Conservation (phyloP, 2,329 filamentous ascomycete species). For the Alternaria consortialis region DNA sequence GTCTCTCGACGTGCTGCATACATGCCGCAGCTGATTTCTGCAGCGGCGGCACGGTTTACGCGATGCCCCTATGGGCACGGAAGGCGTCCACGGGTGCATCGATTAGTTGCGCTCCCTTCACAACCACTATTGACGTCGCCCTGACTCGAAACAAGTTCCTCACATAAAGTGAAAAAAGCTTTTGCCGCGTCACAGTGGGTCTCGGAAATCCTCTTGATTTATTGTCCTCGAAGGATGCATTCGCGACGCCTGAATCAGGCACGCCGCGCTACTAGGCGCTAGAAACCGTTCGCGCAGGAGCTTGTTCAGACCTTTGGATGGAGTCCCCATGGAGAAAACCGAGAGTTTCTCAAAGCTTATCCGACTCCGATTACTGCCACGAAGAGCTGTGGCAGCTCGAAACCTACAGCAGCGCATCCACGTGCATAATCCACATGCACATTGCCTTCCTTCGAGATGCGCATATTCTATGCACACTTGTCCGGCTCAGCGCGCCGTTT, state of each 20-base stretch:
- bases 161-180: background rate
- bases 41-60: slow-evolving; percentile 3
- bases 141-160: background rate
- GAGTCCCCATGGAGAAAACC: slow-evolving; percentile 10
- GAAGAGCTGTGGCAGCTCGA: background rate
- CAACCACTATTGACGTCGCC: background rate
- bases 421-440: background rate
- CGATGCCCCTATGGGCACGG: background rate
- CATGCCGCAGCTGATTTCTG: too few relatives aligned
- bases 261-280: slow-evolving; percentile 3
- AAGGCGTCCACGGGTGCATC: background rate
- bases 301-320: slow-evolving; percentile 8
- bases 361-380: background rate
- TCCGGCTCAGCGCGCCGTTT: slow-evolving; percentile 14
- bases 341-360: slow-evolving; percentile 3
- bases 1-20: too few relatives aligned
- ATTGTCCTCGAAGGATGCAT: slow-evolving; percentile 4
- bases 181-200: slow-evolving; percentile 7
- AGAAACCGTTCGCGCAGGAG: slow-evolving; percentile 1
- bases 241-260: slow-evolving; percentile 6
- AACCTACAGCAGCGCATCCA: background rate
- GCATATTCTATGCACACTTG: slow-evolving; percentile 6
- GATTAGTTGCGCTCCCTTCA: background rate
- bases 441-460: slow-evolving; percentile 4
- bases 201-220: background rate